Base-by-base conservation (phyloP, 495 filamentous ascomycete genomes). In the Lepraria neglecta region DNA sequence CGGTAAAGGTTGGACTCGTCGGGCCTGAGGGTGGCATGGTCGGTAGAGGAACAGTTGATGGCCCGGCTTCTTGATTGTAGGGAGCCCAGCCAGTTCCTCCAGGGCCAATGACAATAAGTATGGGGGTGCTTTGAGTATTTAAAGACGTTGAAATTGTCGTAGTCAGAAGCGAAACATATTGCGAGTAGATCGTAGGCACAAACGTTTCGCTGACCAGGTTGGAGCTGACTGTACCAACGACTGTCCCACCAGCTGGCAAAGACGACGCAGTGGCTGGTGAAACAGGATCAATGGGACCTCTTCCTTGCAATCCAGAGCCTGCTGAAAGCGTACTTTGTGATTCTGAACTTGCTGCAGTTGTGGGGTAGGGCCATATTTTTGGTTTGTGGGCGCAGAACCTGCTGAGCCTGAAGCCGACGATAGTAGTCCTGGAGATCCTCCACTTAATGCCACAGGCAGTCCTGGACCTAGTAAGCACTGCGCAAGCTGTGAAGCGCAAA, bases 51-150 rank as follows among this genome's bases (percentile, higher is more conserved):
- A 56, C n/a, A 7, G 14, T 30, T 9, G 53, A 28, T 11, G 35
- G n/a, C 12, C 53, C 53, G 24, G 31, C 9, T 40, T 47, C 47
- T 7, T 24, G 6, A 30, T 50, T 42, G 17, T 27, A 62, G 17
- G 60, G 51, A 9, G 51, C 19, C 60, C 60, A 62, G 4, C 30
- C 51, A 62, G 56, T 24, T 12, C 60, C 60, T 19, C 50, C 38
- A 38, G 50, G 50, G 14, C 60, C 60, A 24, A 62, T 38, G 12
- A 62, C 10, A 28, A 45, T 9, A 43, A 38, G 56, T 19, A 62
- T 33, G 10, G 43, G 30, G 35, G 17, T 45, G 28, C 45, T 48
- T 15, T 46, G 24, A n/a, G 50, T 14, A 2, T 55, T 56, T 5
- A 40, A 33, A 21, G 28, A 19, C 21, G 60, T 45, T 19, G 54